Evolutionary conservation across 2,329 filamentous ascomycete genomes (phyloP).

Genomic region (Aspergillus sp.): DNA sequence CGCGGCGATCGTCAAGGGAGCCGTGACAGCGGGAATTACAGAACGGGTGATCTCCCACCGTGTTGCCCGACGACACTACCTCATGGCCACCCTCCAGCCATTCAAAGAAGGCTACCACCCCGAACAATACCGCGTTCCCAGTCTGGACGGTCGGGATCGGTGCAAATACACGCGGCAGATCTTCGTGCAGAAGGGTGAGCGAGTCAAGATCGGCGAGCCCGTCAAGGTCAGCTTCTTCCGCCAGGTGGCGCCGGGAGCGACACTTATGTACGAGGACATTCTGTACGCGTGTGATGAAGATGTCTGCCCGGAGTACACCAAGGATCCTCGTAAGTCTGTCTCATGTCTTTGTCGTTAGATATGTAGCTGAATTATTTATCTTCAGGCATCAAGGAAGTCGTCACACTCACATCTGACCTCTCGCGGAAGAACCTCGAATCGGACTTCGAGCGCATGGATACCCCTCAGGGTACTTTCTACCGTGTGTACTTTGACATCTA

Average conservation of each 20-base stretch:
- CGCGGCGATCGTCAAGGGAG: slow-evolving; percentile 95
- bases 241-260: slow-evolving; percentile 92
- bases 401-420: slow-evolving; percentile 92
- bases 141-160: slow-evolving; percentile 89
- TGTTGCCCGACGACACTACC: slow-evolving; percentile 93
- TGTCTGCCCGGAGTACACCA: slow-evolving; percentile 96
- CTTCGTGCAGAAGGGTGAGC: slow-evolving; percentile 96
- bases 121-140: slow-evolving; percentile 94
- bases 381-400: slow-evolving; percentile 94
- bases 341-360: not conserved
- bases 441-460: slow-evolving; percentile 99
- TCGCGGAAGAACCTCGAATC: slow-evolving; percentile 98
- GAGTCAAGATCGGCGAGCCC: slow-evolving; percentile 97
- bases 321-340: slow-evolving; percentile 85
- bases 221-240: slow-evolving; percentile 99
- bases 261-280: slow-evolving; percentile 98
- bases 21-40: slow-evolving; percentile 94
- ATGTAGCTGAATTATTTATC: slow-evolving; percentile 5
- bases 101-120: slow-evolving; percentile 99
- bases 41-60: slow-evolving; percentile 94
- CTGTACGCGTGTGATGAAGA: slow-evolving; percentile 96
- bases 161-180: slow-evolving; percentile 99
- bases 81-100: slow-evolving; percentile 96
- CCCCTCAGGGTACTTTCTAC: slow-evolving; percentile 93
- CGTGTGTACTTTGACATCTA: slow-evolving; percentile 64